Evolutionary conservation across 164 flowering plant species (phyloP), one percentile per base, ranked within the genome.

Genomic region (Umbilicus rupestris): DNA sequence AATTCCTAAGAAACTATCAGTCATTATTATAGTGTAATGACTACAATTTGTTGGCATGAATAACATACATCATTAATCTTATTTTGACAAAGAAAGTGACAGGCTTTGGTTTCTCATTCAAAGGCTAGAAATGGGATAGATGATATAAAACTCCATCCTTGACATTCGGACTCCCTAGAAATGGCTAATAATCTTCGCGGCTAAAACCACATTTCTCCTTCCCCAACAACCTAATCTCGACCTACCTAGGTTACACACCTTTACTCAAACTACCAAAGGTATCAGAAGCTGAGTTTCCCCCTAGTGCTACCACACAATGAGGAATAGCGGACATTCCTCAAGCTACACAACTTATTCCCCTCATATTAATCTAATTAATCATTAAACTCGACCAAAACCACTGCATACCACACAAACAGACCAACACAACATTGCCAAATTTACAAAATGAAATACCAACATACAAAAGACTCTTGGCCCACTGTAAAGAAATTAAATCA

Each of bases 121-220:
- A 72, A 31, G 96, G 96, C 84, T 94, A 89, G 80, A 94, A 94
- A 74, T 60, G 74, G 3, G 97, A 91, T 39, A 91, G 83, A 73
- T 87, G 86, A 45, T 73, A 80, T 3, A 86, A 78, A 9, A 75
- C 45, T 46, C 93, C 96, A 9, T 96, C 96, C 73, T 86, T 82
- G 41, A 84, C 90, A 78, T 89, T 88, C 0, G 81, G 88, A 78
- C 91, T 95, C 70, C 82, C 74, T n/a, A n/a, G n/a, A n/a, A n/a
- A n/a, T 85, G 87, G 78, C 80, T 82, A 35, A 86, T 10, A 11
- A 55, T 55, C 60, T 55, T 55, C 5, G 60, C 60, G 28, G 11
- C 24, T 28, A 49, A 8, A 20, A n/a, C 7, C 55, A 49, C 24
- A 22, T 49, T 20, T 5, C 55, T n/a, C 60, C 19, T 55, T 55